phyloP scores from a whole-genome alignment of 2,329 filamentous ascomycete genomes.

The Ophiostoma australiae region DNA sequence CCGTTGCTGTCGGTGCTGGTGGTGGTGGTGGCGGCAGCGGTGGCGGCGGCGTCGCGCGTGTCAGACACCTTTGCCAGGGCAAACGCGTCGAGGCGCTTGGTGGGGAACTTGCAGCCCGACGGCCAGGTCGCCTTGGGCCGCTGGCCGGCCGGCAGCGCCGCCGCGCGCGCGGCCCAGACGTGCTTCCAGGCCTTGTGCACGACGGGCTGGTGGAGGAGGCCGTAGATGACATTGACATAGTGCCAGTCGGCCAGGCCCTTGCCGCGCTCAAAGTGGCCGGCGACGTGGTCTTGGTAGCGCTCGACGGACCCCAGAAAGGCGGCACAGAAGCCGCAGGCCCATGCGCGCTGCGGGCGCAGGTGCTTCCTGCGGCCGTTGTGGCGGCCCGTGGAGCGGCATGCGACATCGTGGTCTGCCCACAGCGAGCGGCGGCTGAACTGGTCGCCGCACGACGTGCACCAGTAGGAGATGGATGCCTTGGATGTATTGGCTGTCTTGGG shows the following conservation, averaged over 20 bases:
- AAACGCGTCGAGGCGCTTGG: neutral
- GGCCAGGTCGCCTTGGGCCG: constrained; percentile 58
- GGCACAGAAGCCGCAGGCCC: constrained; percentile 65
- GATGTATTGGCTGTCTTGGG: too few relatives aligned
- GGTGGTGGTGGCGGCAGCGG: too few relatives aligned
- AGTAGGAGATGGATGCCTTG: constrained; percentile 41
- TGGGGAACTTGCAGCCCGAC: constrained; percentile 40
- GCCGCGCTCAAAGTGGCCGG: constrained; percentile 60
- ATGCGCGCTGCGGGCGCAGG: constrained; percentile 57
- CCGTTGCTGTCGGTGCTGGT: neutral
- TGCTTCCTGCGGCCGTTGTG: constrained; percentile 33
- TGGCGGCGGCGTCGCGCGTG: neutral
- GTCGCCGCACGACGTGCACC: constrained; percentile 57
- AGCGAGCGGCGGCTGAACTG: constrained; percentile 64
- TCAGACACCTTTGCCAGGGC: neutral
- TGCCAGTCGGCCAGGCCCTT: constrained; percentile 63
- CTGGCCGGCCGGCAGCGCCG: constrained; percentile 44
- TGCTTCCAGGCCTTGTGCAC: constrained; percentile 59
- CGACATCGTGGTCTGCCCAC: constrained; percentile 64
- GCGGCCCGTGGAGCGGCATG: constrained; percentile 45
- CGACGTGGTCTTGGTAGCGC: constrained; percentile 63
- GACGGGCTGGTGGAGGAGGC: constrained; percentile 60
- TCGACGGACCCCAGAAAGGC: constrained; percentile 59
- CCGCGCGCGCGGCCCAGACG: constrained; percentile 44
- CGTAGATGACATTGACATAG: constrained; percentile 64